phyloP scores from a whole-genome alignment of 2,329 filamentous ascomycete genomes.

The Trichoderma atroviride region DNA sequence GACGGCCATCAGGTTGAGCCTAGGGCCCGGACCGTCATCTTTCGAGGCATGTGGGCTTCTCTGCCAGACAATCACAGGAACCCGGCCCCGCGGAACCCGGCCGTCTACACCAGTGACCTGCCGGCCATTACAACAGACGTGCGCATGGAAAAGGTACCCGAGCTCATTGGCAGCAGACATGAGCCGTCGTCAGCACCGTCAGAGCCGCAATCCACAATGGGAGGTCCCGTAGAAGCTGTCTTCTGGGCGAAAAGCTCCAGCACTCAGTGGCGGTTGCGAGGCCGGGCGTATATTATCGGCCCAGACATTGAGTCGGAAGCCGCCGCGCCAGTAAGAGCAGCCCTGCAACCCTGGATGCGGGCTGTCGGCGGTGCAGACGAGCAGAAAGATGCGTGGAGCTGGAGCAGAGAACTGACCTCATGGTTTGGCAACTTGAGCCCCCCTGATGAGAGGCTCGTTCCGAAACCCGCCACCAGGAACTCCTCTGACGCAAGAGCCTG shows the following conservation, averaged over 20 bases:
- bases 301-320: constrained; percentile 60
- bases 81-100: constrained; percentile 69
- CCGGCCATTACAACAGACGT: constrained; percentile 85
- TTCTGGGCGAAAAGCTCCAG: constrained; percentile 74
- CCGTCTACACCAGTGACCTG: constrained; percentile 72
- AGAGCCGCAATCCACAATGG: constrained; percentile 56
- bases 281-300: constrained; percentile 74
- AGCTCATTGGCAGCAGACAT: constrained; percentile 62
- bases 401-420: constrained; percentile 75
- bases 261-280: constrained; percentile 85
- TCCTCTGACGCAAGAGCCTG: constrained; percentile 55
- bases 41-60: constrained; percentile 79
- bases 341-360: constrained; percentile 66
- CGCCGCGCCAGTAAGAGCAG: constrained; percentile 56
- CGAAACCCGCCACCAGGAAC: constrained; percentile 71
- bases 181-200: background rate
- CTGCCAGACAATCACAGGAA: constrained; percentile 75
- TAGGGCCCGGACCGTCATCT: constrained; percentile 78
- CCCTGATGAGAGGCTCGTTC: constrained; percentile 76
- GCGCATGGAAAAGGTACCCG: constrained; percentile 79
- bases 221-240: constrained; percentile 76
- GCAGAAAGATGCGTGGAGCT: constrained; percentile 63
- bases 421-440: constrained; percentile 91
- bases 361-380: constrained; percentile 9
- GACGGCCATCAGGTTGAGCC: constrained; percentile 50